Base-by-base conservation (phyloP, 2,329 filamentous ascomycete genomes). In the Emydomyces testavorans region DNA sequence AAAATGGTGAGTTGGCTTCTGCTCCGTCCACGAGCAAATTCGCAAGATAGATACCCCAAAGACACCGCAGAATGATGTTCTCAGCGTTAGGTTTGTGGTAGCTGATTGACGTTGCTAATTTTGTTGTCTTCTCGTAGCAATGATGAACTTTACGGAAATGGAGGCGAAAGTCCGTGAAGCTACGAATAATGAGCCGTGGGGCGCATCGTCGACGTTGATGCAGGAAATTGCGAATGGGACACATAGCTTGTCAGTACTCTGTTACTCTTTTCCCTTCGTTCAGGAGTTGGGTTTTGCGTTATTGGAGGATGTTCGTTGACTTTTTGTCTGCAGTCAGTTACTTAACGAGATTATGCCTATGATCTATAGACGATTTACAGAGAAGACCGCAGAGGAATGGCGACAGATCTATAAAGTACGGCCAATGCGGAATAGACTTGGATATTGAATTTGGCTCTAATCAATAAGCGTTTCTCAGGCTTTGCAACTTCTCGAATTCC, bases 261-360 rank as follows among this genome's bases (percentile, higher is more conserved):
- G n/a, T n/a, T n/a, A n/a, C 24, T 15, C 18, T 23, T 49, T 38
- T 42, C n/a, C 15, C 20, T 15, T 29, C n/a, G 24, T 15, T 29
- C n/a, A 21, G 18, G 7, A 18, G 13, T n/a, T n/a, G 26, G 13
- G 6, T 24, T 35, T 13, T 6, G 21, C n/a, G 16, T 10, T 40
- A 13, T 24, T 16, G 21, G 5, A 49, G 6, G 10, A 34, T 6
- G 3, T 8, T 28, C 52, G 59, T 52, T 43, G 5, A 50, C 48
- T 46, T 20, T 34, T 24, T 6, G 35, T 34, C n/a, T 47, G 49
- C 62, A 95, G 90, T 65, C 88, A 94, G 79, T 79, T 89, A 45
- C 80, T 98, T 49, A 96, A 96, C 68, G 92, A 98, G 68, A 96
- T 98, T 64, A 98, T 98, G 92, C 92, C 92, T 56, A 92, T 98